Percentiles rank a stretch among this genome's conserved stretches.
phyloP scores from a whole-genome alignment of 2,329 filamentous ascomycete genomes.

The Tothia fuscella region DNA sequence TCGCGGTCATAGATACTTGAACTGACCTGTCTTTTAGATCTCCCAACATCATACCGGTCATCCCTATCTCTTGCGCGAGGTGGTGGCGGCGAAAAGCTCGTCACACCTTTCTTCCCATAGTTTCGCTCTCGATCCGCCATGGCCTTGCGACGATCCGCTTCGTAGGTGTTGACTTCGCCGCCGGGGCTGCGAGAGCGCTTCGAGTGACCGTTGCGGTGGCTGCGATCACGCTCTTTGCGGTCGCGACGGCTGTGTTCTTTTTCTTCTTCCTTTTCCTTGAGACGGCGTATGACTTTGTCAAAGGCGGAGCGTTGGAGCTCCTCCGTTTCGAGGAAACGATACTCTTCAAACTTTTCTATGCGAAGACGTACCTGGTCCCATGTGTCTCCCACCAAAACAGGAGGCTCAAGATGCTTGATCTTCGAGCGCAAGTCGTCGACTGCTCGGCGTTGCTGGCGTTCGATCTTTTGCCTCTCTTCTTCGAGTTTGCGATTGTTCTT shows the following conservation, averaged over 20 bases:
- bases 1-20: slow-evolving; percentile 69
- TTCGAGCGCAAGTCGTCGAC: slow-evolving; percentile 73
- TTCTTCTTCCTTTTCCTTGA: slow-evolving; percentile 87
- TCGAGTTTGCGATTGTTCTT: slow-evolving; percentile 73
- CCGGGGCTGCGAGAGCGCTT: slow-evolving; percentile 49
- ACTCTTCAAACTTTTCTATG: slow-evolving; percentile 73
- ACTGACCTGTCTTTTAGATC: slow-evolving; percentile 49
- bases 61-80: slow-evolving; percentile 27
- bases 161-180: slow-evolving; percentile 88
- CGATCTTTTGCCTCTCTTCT: slow-evolving; percentile 69
- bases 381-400: slow-evolving; percentile 63
- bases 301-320: slow-evolving; percentile 74
- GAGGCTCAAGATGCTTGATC: slow-evolving; percentile 84
- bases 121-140: slow-evolving; percentile 90
- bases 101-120: slow-evolving; percentile 69
- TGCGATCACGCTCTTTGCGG: slow-evolving; percentile 32
- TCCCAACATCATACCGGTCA: slow-evolving; percentile 26
- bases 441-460: slow-evolving; percentile 61
- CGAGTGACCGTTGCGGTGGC: slow-evolving; percentile 28
- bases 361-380: slow-evolving; percentile 80
- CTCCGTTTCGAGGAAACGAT: slow-evolving; percentile 68
- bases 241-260: slow-evolving; percentile 36
- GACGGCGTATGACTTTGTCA: slow-evolving; percentile 78
- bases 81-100: slow-evolving; percentile 42
- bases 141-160: slow-evolving; percentile 86